Percentiles rank a stretch among this genome's conserved stretches.
These are phyloP conservation scores for Cyphellophora europaea DNA, from an alignment of 2,329 filamentous ascomycete species.

Conservation along the genomic window DNA sequence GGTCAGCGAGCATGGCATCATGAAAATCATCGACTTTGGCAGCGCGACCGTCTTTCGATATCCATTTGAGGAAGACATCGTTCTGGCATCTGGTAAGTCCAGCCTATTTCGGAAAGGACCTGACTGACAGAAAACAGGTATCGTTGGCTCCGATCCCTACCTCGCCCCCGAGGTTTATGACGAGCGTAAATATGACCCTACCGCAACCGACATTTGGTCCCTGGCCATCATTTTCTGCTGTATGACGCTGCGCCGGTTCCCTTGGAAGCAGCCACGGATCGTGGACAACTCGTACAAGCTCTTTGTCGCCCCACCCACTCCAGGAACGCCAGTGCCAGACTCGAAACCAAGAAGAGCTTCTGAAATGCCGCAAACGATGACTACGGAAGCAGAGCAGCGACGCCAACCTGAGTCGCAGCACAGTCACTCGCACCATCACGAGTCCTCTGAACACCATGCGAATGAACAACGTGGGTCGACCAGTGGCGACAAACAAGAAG, in stretches of 20 bases:
- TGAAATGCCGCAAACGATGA: conserved; percentile 5
- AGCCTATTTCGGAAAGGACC: neutral
- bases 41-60: conserved; percentile 96
- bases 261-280: conserved; percentile 88
- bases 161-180: conserved; percentile 96
- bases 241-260: conserved; percentile 91
- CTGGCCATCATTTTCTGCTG: conserved; percentile 98
- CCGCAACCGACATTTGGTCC: conserved; percentile 94
- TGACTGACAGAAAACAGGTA: conserved; percentile 39
- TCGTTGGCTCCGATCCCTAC: conserved; percentile 86
- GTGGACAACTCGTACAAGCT: conserved; percentile 93
- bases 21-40: conserved; percentile 99
- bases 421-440: conserved; percentile 15
- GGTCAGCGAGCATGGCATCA: conserved; percentile 89
- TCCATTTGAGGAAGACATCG: conserved; percentile 85
- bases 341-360: conserved; percentile 24
- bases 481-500: conserved; percentile 52
- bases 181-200: conserved; percentile 83
- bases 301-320: conserved; percentile 77
- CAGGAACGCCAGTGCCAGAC: conserved; percentile 45
- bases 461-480: conserved; percentile 12
- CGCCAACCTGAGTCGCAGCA: conserved; percentile 10
- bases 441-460: conserved; percentile 8
- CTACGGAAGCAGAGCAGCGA: conserved; percentile 8
- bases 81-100: conserved; percentile 62